Base-by-base conservation (phyloP, 371 early-diverging fungal genomes). In the Syncephalastrum monosporum region DNA sequence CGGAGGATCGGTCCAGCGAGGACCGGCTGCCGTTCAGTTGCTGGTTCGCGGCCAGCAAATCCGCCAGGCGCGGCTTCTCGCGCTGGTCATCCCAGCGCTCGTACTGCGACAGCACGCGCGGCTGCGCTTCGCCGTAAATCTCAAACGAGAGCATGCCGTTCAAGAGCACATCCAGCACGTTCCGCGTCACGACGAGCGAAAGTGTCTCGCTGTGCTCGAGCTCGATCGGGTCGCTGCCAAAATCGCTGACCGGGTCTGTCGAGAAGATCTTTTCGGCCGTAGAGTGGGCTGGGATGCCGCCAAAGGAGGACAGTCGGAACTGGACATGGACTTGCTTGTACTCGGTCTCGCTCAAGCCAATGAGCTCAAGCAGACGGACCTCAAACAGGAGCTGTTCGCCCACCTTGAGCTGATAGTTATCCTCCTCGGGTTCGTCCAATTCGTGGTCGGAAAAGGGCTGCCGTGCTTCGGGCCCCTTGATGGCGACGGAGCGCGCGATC, bases 271-370 rank as follows among this genome's bases (percentile, higher is more conserved):
- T 72, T 42, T 87, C 87, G 0, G 64, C 67, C 0, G 60, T 38
- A 7, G 80, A 66, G 27, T 67, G 61, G 5, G 52, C 60, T 23
- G 52, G 46, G 21, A 76, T 65, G n/a, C 59, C 67, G 15, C 85
- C 86, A 68, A 90, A 85, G 5, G 82, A 79, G 3, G 84, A 84
- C 1, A 87, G 53, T 54, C 88, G 81, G 67, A 92, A 87, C 49
- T 92, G 93, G 44, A 86, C 88, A 65, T 94, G 93, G 7, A 91
- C 83, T 47, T 85, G 83, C 14, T 86, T 83, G 61, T 81, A 87
- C 43, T 85, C 78, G 8, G 63, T 54, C 58, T 92, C 92, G 47
- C 65, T 67, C 2, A 95, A 57, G 2, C 91, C 93, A 6, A 63
- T 71, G 5, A 94, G 52, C 25, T 87, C 81, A 17, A 86, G 56